A percentile compares a stretch with the other conserved stretches of the same genome.
phyloP scores from a whole-genome alignment of 1,284 basidiomycete genomes.

The Retiboletus fuscus region DNA sequence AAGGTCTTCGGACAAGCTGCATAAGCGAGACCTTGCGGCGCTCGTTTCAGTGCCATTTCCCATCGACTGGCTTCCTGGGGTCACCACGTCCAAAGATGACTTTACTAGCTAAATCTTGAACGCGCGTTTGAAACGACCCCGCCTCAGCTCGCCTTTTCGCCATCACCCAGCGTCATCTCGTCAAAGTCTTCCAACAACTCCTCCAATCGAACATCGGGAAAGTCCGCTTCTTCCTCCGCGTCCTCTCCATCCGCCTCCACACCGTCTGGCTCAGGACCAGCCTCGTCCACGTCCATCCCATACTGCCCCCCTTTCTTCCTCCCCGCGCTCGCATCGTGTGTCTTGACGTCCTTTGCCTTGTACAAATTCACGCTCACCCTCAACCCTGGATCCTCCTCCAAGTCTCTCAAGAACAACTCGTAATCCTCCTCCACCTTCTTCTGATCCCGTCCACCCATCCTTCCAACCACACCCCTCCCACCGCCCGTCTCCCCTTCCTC shows the following conservation, averaged over 20 bases:
- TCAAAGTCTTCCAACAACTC: conserved; percentile 95
- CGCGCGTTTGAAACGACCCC: not conserved
- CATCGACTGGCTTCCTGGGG: too few relatives aligned
- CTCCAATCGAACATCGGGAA: conserved; percentile 89
- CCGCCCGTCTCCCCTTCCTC: conserved; percentile 81
- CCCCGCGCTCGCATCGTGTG: conserved; percentile 52
- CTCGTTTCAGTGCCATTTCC: too few relatives aligned
- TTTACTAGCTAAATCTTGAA: too few relatives aligned
- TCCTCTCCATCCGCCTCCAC: conserved; percentile 53
- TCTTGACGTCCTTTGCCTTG: conserved; percentile 69
- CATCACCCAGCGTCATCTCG: conserved; percentile 74
- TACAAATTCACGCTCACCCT: conserved; percentile 91
- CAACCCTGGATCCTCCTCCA: conserved; percentile 97
- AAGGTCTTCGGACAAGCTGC: too few relatives aligned
- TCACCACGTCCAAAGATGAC: too few relatives aligned
- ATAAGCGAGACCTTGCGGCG: too few relatives aligned
- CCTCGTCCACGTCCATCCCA: conserved; percentile 81
- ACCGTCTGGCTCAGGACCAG: conserved; percentile 43
- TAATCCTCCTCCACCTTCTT: conserved; percentile 97
- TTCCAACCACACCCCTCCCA: conserved; percentile 87
- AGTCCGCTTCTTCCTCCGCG: conserved; percentile 87
- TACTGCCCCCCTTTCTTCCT: conserved; percentile 62
- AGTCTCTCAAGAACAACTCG: conserved; percentile 93
- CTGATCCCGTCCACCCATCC: conserved; percentile 91
- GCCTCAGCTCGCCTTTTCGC: conserved; percentile 32